These are phyloP conservation scores for Lipomyces sp. DNA, from an alignment of 805 yeast genomes.

Conservation along the genomic window DNA sequence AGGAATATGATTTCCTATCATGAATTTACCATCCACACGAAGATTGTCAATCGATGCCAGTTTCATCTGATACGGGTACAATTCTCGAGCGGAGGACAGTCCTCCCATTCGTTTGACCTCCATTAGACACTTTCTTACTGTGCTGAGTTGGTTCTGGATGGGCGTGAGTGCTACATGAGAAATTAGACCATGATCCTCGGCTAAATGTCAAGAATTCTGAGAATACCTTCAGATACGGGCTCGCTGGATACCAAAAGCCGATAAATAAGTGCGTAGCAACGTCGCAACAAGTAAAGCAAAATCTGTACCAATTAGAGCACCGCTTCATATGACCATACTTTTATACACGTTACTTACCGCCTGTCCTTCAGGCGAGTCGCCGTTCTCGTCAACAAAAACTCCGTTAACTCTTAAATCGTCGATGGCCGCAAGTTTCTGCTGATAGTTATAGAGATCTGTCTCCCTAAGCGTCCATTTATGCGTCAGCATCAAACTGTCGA, in stretches of 20 bases:
- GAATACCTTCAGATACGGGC: conserved; percentile 76
- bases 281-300: conserved; percentile 78
- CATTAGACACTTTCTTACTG: conserved; percentile 85
- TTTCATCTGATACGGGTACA: conserved; percentile 95
- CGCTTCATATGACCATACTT: neutral
- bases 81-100: conserved; percentile 79
- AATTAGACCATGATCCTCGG: neutral
- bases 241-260: conserved; percentile 88
- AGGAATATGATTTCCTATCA: conserved; percentile 85
- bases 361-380: conserved; percentile 58
- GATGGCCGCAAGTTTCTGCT: conserved; percentile 70
- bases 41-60: conserved; percentile 85
- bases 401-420: conserved; percentile 74
- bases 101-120: conserved; percentile 95
- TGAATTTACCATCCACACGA: conserved; percentile 89
- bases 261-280: conserved; percentile 90
- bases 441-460: conserved; percentile 87
- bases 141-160: conserved; percentile 87
- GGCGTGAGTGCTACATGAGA: conserved; percentile 69
- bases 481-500: conserved; percentile 84
- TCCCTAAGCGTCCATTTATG: conserved; percentile 98
- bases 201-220: neutral
- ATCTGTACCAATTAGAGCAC: conserved; percentile 36
- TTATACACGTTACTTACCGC: conserved; percentile 18
- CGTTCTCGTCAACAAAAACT: conserved; percentile 49